Percentiles rank a stretch among this genome's conserved stretches.
Conservation (phyloP, 140 eudicot species). For the Flaveria floridana region DNA sequence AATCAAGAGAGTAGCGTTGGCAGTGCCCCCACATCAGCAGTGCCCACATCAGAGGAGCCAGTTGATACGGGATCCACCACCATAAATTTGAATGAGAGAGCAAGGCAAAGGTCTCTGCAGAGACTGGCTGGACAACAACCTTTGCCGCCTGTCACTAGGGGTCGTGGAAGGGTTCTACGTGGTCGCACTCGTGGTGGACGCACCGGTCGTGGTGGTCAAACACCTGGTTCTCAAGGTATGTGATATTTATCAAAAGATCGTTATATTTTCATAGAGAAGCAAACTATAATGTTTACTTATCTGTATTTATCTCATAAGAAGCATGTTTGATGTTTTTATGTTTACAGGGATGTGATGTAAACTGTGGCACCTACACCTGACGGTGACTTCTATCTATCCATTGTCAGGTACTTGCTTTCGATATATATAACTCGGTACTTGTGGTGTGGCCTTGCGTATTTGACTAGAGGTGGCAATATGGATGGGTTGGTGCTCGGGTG, state of each 20-base stretch:
- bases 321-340: neutral
- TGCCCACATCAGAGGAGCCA: slow-evolving; percentile 33
- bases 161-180: slow-evolving; percentile 52
- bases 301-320: neutral
- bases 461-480: slow-evolving; percentile 5
- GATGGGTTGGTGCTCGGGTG: neutral
- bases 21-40: slow-evolving; percentile 26
- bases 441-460: slow-evolving; percentile 9
- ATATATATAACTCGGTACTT: neutral
- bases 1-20: slow-evolving; percentile 38
- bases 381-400: slow-evolving; percentile 4
- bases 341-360: slow-evolving; percentile 34
- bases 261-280: neutral
- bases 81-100: slow-evolving; percentile 64
- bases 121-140: slow-evolving; percentile 48
- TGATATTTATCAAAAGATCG: neutral
- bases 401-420: slow-evolving; percentile 11
- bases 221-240: slow-evolving; percentile 45
- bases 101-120: slow-evolving; percentile 50
- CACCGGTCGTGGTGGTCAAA: slow-evolving; percentile 55
- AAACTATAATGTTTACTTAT: neutral
- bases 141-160: slow-evolving; percentile 43
- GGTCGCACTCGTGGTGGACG: slow-evolving; percentile 68
- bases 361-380: slow-evolving; percentile 13
- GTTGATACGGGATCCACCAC: slow-evolving; percentile 53